Evolutionary conservation across 805 yeast species (phyloP), one percentile per base, ranked within the genome.

Genomic region (Lipomyces lipofer): DNA sequence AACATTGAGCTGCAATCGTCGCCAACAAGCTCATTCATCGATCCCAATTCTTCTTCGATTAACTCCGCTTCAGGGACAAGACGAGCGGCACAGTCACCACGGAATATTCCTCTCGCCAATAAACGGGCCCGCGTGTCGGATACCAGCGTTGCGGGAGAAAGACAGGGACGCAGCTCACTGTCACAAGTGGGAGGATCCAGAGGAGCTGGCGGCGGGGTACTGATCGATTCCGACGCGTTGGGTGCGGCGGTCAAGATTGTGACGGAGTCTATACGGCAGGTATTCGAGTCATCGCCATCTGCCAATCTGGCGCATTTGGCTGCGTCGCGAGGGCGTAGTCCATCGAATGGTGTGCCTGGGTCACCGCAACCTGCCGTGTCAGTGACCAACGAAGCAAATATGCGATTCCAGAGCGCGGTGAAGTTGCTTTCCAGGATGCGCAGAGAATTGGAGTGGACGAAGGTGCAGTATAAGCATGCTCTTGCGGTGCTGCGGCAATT

Each of bases 401-500:
- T 17, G 22, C 30, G 54, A 13, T 43, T 50, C 17, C 51, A 43
- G 22, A 15, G 22, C 17, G 54, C 54, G 7, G 42, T 50, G 9
- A 43, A 28, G 27, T 38, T 56, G 15, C 25, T 56, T 4, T 56
- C 60, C 9, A 15, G 47, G 7, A 52, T 56, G 60, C 53, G 60
- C 4, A n/a, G 21, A n/a, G 47, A 43, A 5, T 27, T 47, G 27
- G 28, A 30, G 17, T 56, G 60, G 60, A 21, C 51, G 7, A 43
- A 33, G 21, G 51, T 48, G 12, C 48, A 52, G 28, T 56, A 56
- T 27, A 29, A 47, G 29, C 47, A 32, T 8, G 60, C 60, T 2
- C 32, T 56, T 6, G 29, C 40, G 2, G 27, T 43, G 24, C 24
- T 56, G 19, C 33, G 47, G 21, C 39, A 43, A 33, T 35, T 56